Evolutionary conservation across 805 yeast species (phyloP).

Genomic region (Ogataea pignaliae): DNA sequence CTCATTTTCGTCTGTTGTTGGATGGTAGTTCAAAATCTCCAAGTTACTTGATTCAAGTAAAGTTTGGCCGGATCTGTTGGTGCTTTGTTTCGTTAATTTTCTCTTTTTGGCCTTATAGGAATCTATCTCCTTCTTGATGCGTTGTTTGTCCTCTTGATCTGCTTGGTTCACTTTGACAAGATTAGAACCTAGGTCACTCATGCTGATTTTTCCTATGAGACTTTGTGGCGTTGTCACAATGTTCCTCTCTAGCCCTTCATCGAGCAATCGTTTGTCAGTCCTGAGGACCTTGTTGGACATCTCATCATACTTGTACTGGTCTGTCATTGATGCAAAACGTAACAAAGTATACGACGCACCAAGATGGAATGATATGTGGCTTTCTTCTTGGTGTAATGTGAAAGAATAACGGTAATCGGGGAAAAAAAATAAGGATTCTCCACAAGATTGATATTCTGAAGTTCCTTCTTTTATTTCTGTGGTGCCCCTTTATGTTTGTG

Average conservation of each 20-base stretch:
- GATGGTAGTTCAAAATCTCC: constrained; percentile 57
- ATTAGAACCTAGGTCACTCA: constrained; percentile 59
- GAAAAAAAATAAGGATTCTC: too few relatives aligned
- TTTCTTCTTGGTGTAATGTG: too few relatives aligned
- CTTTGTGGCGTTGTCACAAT: constrained; percentile 69
- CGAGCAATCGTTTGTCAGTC: constrained; percentile 50
- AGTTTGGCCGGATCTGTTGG: constrained; percentile 17
- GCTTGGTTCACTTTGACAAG: constrained; percentile 11
- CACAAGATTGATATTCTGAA: too few relatives aligned
- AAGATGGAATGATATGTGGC: too few relatives aligned
- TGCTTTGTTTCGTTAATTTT: constrained; percentile 8
- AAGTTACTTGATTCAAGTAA: constrained; percentile 32
- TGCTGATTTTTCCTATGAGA: constrained; percentile 61
- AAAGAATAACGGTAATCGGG: too few relatives aligned
- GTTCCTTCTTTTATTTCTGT: too few relatives aligned
- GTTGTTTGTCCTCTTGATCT: constrained; percentile 15
- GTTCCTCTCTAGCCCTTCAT: constrained; percentile 35
- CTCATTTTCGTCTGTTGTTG: constrained; percentile 50
- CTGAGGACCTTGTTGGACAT: constrained; percentile 74
- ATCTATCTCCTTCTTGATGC: constrained; percentile 7
- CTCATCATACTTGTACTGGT: constrained; percentile 55
- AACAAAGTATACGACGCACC: too few relatives aligned
- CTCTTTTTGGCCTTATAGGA: constrained; percentile 6
- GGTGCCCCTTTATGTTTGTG: too few relatives aligned
- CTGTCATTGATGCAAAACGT: constrained; percentile 4